Base-by-base conservation (phyloP, 345 rosid genomes). In the Mangifera indica region DNA sequence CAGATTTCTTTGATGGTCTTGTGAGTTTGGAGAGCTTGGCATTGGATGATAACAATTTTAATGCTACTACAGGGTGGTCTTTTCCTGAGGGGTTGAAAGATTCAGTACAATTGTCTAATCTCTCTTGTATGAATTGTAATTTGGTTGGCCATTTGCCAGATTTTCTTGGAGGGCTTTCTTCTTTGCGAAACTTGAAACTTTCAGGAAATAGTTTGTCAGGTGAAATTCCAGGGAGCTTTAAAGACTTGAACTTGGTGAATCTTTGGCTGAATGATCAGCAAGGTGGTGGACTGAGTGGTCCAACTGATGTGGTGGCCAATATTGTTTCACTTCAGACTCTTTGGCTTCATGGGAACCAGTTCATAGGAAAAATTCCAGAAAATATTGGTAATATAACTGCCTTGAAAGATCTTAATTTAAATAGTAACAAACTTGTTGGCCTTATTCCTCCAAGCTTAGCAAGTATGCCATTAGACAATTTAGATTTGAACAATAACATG, bases 301-400 rank as follows among this genome's bases (percentile, higher is more conserved):
- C 87, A 5, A 82, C 88, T 67, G 88, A 89, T 72, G 80, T 83
- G 52, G 83, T 87, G 63, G 75, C 87, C 26, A 84, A 86, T 22
- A 88, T 91, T 82, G 76, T 20, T 25, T 84, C 83, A 4, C 82
- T 84, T 46, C 78, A 64, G 34, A 74, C 73, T 63, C 82, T 91
- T n/a, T 91, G 97, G 97, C 90, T 91, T 57, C 97, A 91, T 46
- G 93, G 97, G 70, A 91, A 91, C 60, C 78, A 77, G 69, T 91
- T 91, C 82, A 79, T 89, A 10, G 97, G 97, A 12, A 52, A 76
- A 52, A 88, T 91, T 67, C 97, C 93, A 2, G 84, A 67, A 29
- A 84, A 74, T 64, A 85, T 87, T 29, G 89, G 90, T 63, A 79
- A 82, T 71, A 74, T 88, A 78, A 78, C 62, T 76, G 37, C 69